phyloP scores from a whole-genome alignment of 2,329 filamentous ascomycete genomes.

The Penicillium sumatraense region DNA sequence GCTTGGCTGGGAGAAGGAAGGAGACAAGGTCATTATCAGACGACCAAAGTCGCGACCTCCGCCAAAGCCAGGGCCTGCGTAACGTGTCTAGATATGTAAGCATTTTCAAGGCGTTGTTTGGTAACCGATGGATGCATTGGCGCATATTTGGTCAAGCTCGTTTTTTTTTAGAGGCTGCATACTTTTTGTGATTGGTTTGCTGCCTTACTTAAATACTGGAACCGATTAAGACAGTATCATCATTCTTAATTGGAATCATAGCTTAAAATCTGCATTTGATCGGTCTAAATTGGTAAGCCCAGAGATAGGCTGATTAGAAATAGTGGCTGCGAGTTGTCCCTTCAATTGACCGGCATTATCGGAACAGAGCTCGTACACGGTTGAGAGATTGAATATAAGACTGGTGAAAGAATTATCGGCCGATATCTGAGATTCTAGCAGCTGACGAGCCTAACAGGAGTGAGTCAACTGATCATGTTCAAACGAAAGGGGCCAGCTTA shows the following conservation, averaged over 20 bases:
- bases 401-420: conserved; percentile 72
- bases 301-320: conserved; percentile 64
- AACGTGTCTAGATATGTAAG: conserved; percentile 3
- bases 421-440: conserved; percentile 70
- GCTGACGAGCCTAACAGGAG: conserved; percentile 60
- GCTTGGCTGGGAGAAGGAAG: conserved; percentile 84
- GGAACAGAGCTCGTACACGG: conserved; percentile 88
- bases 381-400: conserved; percentile 85
- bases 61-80: conserved; percentile 22
- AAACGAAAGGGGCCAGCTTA: conserved; percentile 41
- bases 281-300: conserved; percentile 69
- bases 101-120: conserved; percentile 19
- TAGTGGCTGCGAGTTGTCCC: conserved; percentile 68
- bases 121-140: conserved; percentile 10
- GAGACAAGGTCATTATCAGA: conserved; percentile 75
- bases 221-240: conserved; percentile 10
- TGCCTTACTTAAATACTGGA: conserved; percentile 13
- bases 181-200: conserved; percentile 16
- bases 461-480: not conserved
- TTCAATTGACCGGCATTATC: conserved; percentile 76
- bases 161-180: conserved; percentile 18
- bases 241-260: conserved; percentile 50
- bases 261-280: conserved; percentile 74
- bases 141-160: conserved; percentile 16
- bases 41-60: conserved; percentile 45